Base-by-base conservation (phyloP, 164 flowering plant species). In the Magnolia officinalis region DNA sequence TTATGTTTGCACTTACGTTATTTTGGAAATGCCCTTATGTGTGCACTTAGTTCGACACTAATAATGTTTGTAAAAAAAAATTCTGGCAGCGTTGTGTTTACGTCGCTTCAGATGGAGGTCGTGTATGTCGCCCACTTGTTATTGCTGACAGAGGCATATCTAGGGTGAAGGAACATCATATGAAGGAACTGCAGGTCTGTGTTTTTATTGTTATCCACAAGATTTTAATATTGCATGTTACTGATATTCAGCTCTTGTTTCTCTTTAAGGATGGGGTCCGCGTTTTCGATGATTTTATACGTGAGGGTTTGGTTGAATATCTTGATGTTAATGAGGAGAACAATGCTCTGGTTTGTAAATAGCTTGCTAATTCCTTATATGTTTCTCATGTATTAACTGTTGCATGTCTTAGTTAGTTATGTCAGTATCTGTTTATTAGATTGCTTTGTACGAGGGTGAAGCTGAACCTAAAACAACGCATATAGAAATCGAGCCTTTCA, bases 241-340 rank as follows among this genome's bases (percentile, higher is more conserved):
- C 16, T 55, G 10, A 8, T 50, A 37, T 14, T 63, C 2, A 2
- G 20, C 29, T 59, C 23, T 77, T 66, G 10, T 6, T 76, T 79
- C 23, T 63, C 29, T 71, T 80, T 11, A 73, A 95, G 98, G 98
- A 89, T 86, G 99, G 99, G 78, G 84, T 87, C 16, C 96, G 94
- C 66, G 88, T 84, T 2, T 96, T 96, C 79, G 86, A 91, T 81
- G 94, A 90, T 77, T 96, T 96, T 76, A 74, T 96, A 76, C 89
- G 85, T 2, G 97, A 92, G 13, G 99, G 99, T 70, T 78, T 96
- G 87, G 83, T 96, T 21, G 99, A 96, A 78, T 96, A 94, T 84
- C 96, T 96, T 78, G 99, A 96, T 84, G 99, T 96, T 51, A 96
- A 96, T 80, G 99, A 96, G 86, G 96, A 96, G 85, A 96, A 96